Evolutionary conservation across 169 alveolate species (phyloP), one percentile per base, ranked within the genome.

Genomic region (Eimeria maxima): DNA sequence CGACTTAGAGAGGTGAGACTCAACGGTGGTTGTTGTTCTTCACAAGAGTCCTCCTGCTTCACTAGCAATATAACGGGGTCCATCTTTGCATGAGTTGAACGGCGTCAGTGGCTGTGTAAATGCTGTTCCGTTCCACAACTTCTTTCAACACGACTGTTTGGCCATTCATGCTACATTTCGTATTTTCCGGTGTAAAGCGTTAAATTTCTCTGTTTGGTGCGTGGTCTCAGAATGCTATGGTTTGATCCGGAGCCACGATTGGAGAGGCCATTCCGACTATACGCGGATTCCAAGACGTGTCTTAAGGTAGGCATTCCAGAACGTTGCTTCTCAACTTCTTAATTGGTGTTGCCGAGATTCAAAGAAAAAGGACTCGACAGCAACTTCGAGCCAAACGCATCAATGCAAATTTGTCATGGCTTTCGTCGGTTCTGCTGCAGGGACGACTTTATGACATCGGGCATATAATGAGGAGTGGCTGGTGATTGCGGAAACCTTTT

Each of bases 231-330:
- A 69, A 90, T 95, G 96, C 67, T 95, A 47, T 95, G 97, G 97
- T 95, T 95, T 76, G 97, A 95, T 44, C 96, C 97, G 44, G 97
- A 95, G 83, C 97, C 97, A 5, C 95, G 97, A 2, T 47, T 95
- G 60, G 97, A 95, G 60, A 71, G 91, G 86, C 95, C 96, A 27
- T 95, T 89, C 63, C 94, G 97, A 11, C 91, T 95, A 8, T 90
- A 88, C 47, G 97, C 97, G 20, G 96, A 95, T 42, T 90, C 97
- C 55, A 95, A 95, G 93, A 71, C 87, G 13, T 95, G 97, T 74
- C 76, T 90, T n/a, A 95, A 95, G 95, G 97, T 95, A 78, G 4
- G 20, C 16, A 27, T 44, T 14, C 65, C n/a, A 38, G 29, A 33
- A 33, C 38, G 38, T 33, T 33, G 38, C 38, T 33, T 1, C 38